Evolutionary conservation across 371 early-diverging fungal species (phyloP), one percentile per base, ranked within the genome.

Genomic region (Lichtheimia hyalospora): DNA sequence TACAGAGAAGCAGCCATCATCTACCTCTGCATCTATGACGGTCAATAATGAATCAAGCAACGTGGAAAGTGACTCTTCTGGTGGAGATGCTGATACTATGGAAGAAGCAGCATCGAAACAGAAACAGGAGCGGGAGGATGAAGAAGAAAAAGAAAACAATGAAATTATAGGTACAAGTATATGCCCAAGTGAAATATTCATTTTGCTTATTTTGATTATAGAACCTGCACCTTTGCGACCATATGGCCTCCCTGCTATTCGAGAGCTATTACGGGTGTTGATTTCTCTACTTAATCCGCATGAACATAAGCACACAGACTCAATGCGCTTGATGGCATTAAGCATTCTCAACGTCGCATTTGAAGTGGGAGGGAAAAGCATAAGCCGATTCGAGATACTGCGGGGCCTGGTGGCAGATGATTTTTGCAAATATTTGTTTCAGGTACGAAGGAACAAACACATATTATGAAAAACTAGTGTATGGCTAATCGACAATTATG

Each of bases 271-370:
- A 7, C 88, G 97, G 4, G 96, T 96, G 0, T 77, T 98, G 8
- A 90, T 93, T 21, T 91, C 94, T 3, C 75, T 98, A 15, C 77
- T 94, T 34, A 94, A 98, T 66, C 96, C 97, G 8, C 87, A 89
- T 34, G 93, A 95, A 64, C 83, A 89, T 59, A 89, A 90, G 51
- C 94, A 96, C 68, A 95, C 96, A 0, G 96, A 98, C 66, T 89
- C 95, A 0, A 92, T 96, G 88, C 86, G 97, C 10, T 67, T 92
- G 48, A 85, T 96, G 78, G 93, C 96, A 3, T 79, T 98, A 16
- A 81, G 86, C 59, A 86, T 91, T 23, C 71, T 91, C 52, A 85
- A 89, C 58, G 85, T 87, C 0, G 94, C 91, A 1, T 79, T 96
- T 58, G 94, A 95, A 74, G 87, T 88, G 4, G 93, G 91, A 12